Evolutionary conservation across 1,284 basidiomycete species (phyloP), one percentile per base, ranked within the genome.

Genomic region (Volvariella volvacea): DNA sequence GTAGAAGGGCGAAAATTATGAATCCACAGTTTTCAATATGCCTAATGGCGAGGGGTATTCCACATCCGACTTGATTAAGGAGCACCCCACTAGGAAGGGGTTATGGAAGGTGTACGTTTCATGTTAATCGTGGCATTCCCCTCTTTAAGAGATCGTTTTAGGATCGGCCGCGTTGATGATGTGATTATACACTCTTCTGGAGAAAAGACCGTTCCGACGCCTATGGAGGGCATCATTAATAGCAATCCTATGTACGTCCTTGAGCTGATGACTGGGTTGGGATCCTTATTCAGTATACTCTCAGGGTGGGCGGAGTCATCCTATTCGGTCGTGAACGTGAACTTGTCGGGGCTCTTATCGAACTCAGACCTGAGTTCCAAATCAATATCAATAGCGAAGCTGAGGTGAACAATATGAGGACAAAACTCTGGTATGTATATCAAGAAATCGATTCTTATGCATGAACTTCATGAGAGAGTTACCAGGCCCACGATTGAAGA

Each of bases 271-370:
- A n/a, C n/a, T n/a, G n/a, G n/a, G n/a, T n/a, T n/a, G n/a, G n/a
- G n/a, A n/a, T n/a, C n/a, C n/a, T n/a, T n/a, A n/a, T n/a, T n/a
- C n/a, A n/a, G n/a, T n/a, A n/a, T n/a, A n/a, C n/a, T n/a, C n/a
- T n/a, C 2, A 41, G 55, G 14, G 55, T 74, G 4, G 46, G 55
- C 4, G 63, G 55, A 0, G 57, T 56, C 4, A 43, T 70, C 22
- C 58, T 75, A 52, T 74, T 73, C 17, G 71, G 73, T 15, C 52
- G 62, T 1, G 63, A 55, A 12, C 63, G 58, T 9, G 56, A 61
- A 17, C 64, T 68, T 45, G 55, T 63, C 3, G 73, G 73, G 1
- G 48, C 70, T 19, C 55, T 74, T 33, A 51, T 74, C 37, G 67
- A 74, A 39, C 34, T 20, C 19, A 36, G 34, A 15, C 12, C 25